A percentile compares a stretch with the other conserved stretches of the same genome.
phyloP scores from a whole-genome alignment of 805 yeast species.

The Candida xiaguanensis region DNA sequence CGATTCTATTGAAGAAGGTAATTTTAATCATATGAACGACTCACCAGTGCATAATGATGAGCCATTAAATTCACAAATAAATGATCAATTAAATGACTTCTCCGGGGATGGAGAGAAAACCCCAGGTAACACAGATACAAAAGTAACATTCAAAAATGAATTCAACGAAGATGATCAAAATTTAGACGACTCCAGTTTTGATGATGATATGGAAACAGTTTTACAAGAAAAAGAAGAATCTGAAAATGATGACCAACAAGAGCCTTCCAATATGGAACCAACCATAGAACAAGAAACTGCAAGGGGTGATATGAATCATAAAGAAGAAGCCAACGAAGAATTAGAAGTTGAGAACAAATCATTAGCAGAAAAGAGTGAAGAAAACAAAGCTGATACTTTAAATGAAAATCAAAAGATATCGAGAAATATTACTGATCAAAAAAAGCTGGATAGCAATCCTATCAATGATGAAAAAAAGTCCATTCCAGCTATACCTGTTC shows the following conservation, averaged over 20 bases:
- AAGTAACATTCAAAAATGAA: conserved; percentile 26
- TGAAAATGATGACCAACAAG: not conserved
- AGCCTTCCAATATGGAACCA: not conserved
- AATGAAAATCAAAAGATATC: too few relatives aligned
- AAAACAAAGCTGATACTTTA: too few relatives aligned
- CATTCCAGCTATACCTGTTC: not conserved
- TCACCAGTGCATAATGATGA: not conserved
- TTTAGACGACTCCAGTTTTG: conserved; percentile 20
- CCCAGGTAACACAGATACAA: conserved; percentile 29
- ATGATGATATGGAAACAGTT: conserved; percentile 30
- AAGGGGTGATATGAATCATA: too few relatives aligned
- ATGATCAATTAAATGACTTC: too few relatives aligned
- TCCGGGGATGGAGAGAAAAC: conserved; percentile 29
- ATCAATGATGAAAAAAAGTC: not conserved
- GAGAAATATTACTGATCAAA: too few relatives aligned
- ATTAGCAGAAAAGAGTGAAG: too few relatives aligned
- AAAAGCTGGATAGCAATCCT: not conserved
- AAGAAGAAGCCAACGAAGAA: too few relatives aligned
- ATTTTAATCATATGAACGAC: too few relatives aligned
- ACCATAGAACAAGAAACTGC: not conserved
- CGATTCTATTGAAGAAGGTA: conserved; percentile 2
- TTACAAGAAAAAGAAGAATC: conserved; percentile 21
- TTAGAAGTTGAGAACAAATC: too few relatives aligned
- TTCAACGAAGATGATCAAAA: conserved; percentile 13
- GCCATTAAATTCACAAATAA: conserved; percentile 3